These are phyloP conservation scores for Acanthamoeba triangularis DNA, from an alignment of 208 protist species.

Conservation along the genomic window DNA sequence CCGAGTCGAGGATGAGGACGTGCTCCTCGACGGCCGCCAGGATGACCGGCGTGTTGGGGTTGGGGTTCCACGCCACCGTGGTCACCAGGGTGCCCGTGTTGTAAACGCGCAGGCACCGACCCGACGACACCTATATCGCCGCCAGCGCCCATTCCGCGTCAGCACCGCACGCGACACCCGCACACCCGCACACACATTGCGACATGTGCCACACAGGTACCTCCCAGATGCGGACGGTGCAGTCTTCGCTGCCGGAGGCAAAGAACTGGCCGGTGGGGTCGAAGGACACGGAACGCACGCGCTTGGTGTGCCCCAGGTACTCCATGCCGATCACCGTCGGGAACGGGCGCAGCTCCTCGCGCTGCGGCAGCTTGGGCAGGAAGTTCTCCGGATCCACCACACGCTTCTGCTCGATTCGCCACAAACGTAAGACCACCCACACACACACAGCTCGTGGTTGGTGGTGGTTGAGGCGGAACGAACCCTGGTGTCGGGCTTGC, in stretches of 20 bases:
- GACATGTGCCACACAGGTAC: not conserved
- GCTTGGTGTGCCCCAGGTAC: slow-evolving; percentile 97
- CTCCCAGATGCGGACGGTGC: slow-evolving; percentile 98
- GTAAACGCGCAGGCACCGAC: slow-evolving; percentile 91
- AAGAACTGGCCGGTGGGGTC: slow-evolving; percentile 98
- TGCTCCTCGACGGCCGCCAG: slow-evolving; percentile 94
- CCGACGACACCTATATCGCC: slow-evolving; percentile 93
- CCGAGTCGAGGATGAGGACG: slow-evolving; percentile 94
- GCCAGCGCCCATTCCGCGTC: not conserved
- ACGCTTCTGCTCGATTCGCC: slow-evolving; percentile 5
- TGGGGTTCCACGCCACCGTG: slow-evolving; percentile 97
- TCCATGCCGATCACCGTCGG: slow-evolving; percentile 96
- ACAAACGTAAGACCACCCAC: not conserved
- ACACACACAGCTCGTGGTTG: too few species aligned
- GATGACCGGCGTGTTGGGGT: slow-evolving; percentile 94
- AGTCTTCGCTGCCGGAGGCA: slow-evolving; percentile 97
- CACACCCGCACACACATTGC: not conserved
- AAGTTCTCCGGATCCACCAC: slow-evolving; percentile 95
- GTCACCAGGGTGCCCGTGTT: slow-evolving; percentile 88
- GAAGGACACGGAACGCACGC: slow-evolving; percentile 96
- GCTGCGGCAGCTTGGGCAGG: slow-evolving; percentile 98
- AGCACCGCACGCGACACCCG: not conserved
- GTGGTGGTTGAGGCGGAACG: not conserved
- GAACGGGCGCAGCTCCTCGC: slow-evolving; percentile 99
- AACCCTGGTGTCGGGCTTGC: slow-evolving; percentile 92